Evolutionary conservation across 768 basidiomycete species (phyloP).

Genomic region (Gyrodon lividus): DNA sequence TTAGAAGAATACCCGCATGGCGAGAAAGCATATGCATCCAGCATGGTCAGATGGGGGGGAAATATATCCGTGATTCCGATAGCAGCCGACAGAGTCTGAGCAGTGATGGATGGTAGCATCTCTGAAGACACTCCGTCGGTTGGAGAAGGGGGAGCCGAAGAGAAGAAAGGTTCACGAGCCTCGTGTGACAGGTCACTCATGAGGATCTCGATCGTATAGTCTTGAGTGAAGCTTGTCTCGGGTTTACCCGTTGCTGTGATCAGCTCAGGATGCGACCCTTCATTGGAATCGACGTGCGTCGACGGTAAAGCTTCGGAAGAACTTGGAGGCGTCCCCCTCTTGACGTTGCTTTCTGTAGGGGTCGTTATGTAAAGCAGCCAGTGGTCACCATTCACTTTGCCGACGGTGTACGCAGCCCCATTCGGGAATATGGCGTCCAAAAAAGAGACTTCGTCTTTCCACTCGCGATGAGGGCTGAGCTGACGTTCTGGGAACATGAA

Average conservation of each 20-base stretch:
- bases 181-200: conserved; percentile 86
- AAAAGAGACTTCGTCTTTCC: conserved; percentile 90
- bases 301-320: conserved; percentile 15
- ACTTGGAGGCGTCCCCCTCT: conserved; percentile 22
- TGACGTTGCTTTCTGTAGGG: conserved; percentile 39
- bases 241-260: conserved; percentile 7
- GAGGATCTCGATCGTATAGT: conserved; percentile 96
- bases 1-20: conserved; percentile 98
- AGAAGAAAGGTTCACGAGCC: conserved; percentile 81
- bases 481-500: conserved; percentile 99
- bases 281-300: conserved; percentile 14
- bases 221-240: conserved; percentile 40
- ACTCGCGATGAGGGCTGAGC: conserved; percentile 86
- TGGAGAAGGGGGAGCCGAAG: conserved; percentile 40
- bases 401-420: conserved; percentile 94
- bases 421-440: conserved; percentile 86
- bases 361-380: conserved; percentile 94
- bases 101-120: conserved; percentile 23
- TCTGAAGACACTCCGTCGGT: conserved; percentile 50
- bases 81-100: conserved; percentile 53
- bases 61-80: conserved; percentile 85
- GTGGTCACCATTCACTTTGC: conserved; percentile 97
- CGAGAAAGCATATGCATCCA: conserved; percentile 91
- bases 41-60: conserved; percentile 69
- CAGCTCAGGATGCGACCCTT: conserved; percentile 11